Conservation (phyloP, 768 basidiomycete species). For the Flagelloscypha sp. region DNA sequence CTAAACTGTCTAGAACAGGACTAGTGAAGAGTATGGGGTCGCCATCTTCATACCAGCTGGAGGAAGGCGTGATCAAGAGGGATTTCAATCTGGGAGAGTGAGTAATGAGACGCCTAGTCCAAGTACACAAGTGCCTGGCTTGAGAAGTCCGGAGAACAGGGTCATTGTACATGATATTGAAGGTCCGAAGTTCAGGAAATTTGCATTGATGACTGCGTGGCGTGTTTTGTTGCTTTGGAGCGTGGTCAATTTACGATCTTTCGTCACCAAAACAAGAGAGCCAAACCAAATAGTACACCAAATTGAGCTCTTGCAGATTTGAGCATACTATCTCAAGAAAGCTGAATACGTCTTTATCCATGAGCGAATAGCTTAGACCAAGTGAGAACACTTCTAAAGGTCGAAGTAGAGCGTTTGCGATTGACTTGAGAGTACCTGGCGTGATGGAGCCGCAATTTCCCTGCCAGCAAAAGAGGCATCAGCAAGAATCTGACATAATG, state of each 20-base stretch:
- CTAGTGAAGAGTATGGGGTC: no score
- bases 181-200: conserved; percentile 20
- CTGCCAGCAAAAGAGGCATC: conserved; percentile 20
- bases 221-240: conserved; percentile 33
- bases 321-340: conserved; percentile 37
- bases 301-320: conserved; percentile 27
- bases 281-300: conserved; percentile 47
- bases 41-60: no score
- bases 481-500: no score
- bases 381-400: no score
- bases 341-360: conserved; percentile 41
- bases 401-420: conserved; percentile 24
- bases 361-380: conserved; percentile 53
- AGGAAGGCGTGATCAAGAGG: not conserved
- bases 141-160: not conserved
- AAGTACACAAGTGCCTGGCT: not conserved
- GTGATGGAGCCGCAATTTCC: conserved; percentile 58
- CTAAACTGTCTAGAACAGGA: not conserved
- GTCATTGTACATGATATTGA: conserved; percentile 21
- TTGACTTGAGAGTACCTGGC: conserved; percentile 44
- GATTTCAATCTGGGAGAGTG: not conserved
- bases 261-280: not conserved
- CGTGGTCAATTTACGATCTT: no score
- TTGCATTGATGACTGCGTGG: conserved; percentile 14
- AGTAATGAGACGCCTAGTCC: not conserved